Evolutionary conservation across 164 flowering plant species (phyloP).

Genomic region (Chloranthus sessilifolius): DNA sequence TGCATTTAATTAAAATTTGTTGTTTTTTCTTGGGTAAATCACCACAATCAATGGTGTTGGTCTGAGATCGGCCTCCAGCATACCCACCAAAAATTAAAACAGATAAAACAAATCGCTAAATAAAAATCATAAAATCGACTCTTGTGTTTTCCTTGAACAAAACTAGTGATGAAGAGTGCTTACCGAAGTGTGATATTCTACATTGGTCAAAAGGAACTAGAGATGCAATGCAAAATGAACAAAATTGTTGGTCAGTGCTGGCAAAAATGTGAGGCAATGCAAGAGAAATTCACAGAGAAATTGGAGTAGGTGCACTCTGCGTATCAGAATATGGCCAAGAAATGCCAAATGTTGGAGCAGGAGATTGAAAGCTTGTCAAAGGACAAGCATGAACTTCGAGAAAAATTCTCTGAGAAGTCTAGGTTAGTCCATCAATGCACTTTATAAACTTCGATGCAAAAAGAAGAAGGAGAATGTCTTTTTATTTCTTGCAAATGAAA

Average conservation of each 20-base stretch:
- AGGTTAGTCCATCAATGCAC: conserved; percentile 40
- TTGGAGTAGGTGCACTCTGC: conserved; percentile 83
- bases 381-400: conserved; percentile 91
- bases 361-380: too few species aligned
- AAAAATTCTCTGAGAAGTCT: conserved; percentile 84
- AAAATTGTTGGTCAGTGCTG: conserved; percentile 73
- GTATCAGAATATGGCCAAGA: conserved; percentile 85
- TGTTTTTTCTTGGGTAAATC: too few species aligned
- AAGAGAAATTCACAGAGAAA: conserved; percentile 82
- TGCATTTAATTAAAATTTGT: too few species aligned
- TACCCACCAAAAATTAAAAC: too few species aligned
- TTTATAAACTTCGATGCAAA: too few species aligned
- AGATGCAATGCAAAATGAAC: conserved; percentile 93
- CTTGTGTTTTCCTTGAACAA: conserved; percentile 44
- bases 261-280: conserved; percentile 92
- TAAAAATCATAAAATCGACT: too few species aligned
- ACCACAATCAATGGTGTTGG: too few species aligned
- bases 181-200: conserved; percentile 93
- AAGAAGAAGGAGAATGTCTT: too few species aligned
- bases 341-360: conserved; percentile 92
- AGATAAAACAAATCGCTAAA: too few species aligned
- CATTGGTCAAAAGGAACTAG: conserved; percentile 88
- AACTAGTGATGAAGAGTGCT: conserved; percentile 90
- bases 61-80: too few species aligned
- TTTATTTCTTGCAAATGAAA: too few species aligned